phyloP scores from a whole-genome alignment of 352 stramenopile species.

The Pythium rhizo-oryzae region DNA sequence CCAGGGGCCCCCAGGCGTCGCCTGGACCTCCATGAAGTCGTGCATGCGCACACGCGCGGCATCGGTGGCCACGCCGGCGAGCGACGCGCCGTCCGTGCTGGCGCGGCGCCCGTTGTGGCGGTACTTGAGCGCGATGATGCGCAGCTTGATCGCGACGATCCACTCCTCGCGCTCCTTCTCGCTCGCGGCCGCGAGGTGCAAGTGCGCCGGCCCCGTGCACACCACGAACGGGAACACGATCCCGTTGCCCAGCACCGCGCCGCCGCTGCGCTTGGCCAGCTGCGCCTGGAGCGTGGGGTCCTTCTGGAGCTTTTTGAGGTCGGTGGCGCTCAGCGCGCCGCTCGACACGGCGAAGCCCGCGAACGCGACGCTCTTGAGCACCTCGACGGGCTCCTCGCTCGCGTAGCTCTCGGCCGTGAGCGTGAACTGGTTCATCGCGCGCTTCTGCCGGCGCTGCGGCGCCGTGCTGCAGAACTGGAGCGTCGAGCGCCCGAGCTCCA shows the following conservation, averaged over 20 bases:
- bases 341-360: conserved; percentile 21
- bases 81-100: too few species aligned
- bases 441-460: conserved; percentile 20
- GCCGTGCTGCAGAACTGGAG: conserved; percentile 47
- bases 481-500: conserved; percentile 60
- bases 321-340: conserved; percentile 21
- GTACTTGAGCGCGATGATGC: conserved; percentile 71
- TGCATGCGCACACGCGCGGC: conserved; percentile 38
- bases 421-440: conserved; percentile 67
- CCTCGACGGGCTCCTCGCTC: conserved; percentile 59
- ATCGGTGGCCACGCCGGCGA: neutral
- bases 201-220: conserved; percentile 53
- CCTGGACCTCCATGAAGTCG: conserved; percentile 63
- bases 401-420: conserved; percentile 58
- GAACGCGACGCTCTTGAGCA: conserved; percentile 36
- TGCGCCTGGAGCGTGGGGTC: conserved; percentile 23
- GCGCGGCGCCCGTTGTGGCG: conserved; percentile 44
- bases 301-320: conserved; percentile 25
- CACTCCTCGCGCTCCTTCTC: conserved; percentile 59
- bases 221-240: conserved; percentile 58
- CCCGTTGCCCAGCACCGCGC: neutral
- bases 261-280: neutral
- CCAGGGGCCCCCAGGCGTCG: conserved; percentile 47
- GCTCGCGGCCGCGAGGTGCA: conserved; percentile 47
- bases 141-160: conserved; percentile 63